phyloP scores from a whole-genome alignment of 805 yeast species.

The Candida tammaniensis region DNA sequence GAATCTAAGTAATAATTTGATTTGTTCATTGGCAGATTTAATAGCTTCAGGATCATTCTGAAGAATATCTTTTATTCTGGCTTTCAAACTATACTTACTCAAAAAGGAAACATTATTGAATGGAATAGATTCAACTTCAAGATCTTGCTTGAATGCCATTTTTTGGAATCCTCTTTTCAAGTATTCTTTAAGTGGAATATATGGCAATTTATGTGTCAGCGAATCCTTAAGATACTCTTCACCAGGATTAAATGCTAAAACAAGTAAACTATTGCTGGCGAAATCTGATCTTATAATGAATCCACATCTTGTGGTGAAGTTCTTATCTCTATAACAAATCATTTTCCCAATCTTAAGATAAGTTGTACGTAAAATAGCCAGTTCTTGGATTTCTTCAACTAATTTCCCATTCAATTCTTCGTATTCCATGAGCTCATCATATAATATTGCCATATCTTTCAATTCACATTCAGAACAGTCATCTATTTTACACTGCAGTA shows the following conservation, averaged over 20 bases:
- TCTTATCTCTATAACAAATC: constrained; percentile 52
- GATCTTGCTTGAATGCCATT: constrained; percentile 31
- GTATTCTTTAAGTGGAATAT: constrained; percentile 32
- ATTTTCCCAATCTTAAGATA: constrained; percentile 53
- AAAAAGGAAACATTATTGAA: constrained; percentile 43
- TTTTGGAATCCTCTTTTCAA: constrained; percentile 32
- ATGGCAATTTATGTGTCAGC: constrained; percentile 29
- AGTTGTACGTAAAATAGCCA: constrained; percentile 46
- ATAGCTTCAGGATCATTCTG: constrained; percentile 35
- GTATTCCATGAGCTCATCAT: constrained; percentile 45
- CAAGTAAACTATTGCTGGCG: constrained; percentile 27
- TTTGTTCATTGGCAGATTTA: constrained; percentile 31
- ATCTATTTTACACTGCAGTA: constrained; percentile 35
- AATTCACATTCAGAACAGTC: constrained; percentile 36
- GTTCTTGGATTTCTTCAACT: constrained; percentile 44
- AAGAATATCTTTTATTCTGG: constrained; percentile 32
- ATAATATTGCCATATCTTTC: constrained; percentile 44
- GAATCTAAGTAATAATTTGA: constrained; percentile 31
- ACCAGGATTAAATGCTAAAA: constrained; percentile 49
- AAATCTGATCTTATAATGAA: constrained; percentile 47
- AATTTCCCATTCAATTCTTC: constrained; percentile 44
- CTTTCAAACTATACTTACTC: constrained; percentile 33
- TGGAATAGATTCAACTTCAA: constrained; percentile 40
- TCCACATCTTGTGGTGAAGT: constrained; percentile 46
- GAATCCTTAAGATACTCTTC: constrained; percentile 22